Percentiles rank a stretch among this genome's conserved stretches.
phyloP scores from a whole-genome alignment of 257 asterid species.

The Paraleonurus japonicus region DNA sequence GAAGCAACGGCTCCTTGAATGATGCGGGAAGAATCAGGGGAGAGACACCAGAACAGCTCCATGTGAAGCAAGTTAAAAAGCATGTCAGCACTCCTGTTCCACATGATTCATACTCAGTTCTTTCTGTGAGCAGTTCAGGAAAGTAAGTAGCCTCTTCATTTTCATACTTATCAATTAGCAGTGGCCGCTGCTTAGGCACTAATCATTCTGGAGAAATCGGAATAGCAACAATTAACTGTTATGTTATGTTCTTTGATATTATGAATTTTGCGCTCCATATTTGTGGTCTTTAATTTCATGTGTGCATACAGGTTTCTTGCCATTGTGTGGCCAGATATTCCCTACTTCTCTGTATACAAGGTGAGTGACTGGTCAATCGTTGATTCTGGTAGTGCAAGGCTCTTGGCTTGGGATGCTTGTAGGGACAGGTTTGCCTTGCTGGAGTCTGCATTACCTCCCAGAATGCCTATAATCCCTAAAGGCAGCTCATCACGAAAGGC shows the following conservation, averaged over 20 bases:
- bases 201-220: background rate
- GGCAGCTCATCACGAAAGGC: slow-evolving; percentile 91
- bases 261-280: background rate
- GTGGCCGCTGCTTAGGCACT: slow-evolving; percentile 5
- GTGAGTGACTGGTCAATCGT: slow-evolving; percentile 96
- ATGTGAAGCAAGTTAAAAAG: slow-evolving; percentile 88
- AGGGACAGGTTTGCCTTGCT: slow-evolving; percentile 90
- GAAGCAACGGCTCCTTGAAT: slow-evolving; percentile 88
- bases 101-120: slow-evolving; percentile 91
- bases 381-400: slow-evolving; percentile 99
- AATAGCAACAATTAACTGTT: slow-evolving; percentile 3
- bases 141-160: slow-evolving; percentile 63
- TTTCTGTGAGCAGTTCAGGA: slow-evolving; percentile 98
- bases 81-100: slow-evolving; percentile 98
- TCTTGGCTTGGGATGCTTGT: slow-evolving; percentile 94
- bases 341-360: slow-evolving; percentile 89
- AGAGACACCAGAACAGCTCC: slow-evolving; percentile 83
- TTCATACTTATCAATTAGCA: slow-evolving; percentile 3
- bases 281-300: background rate
- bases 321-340: slow-evolving; percentile 98
- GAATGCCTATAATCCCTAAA: slow-evolving; percentile 89
- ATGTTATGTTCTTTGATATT: slow-evolving; percentile 6
- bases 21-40: slow-evolving; percentile 86
- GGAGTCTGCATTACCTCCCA: slow-evolving; percentile 81
- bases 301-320: slow-evolving; percentile 69